Conservation (phyloP, 768 basidiomycete genomes). For the Leccinum subtestaceum region DNA sequence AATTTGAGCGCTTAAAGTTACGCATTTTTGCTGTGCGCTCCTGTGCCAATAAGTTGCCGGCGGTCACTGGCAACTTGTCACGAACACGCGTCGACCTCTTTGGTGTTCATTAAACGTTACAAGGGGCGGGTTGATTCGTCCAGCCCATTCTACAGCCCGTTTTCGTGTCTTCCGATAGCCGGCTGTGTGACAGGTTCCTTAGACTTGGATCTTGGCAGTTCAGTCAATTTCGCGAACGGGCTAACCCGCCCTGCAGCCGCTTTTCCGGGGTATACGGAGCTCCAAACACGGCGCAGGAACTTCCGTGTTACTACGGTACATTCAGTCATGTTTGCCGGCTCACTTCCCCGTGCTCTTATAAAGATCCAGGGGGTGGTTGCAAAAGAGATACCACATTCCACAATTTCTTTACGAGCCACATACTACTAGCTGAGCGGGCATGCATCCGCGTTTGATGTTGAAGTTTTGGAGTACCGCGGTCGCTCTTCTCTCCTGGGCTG, state of each 20-base stretch:
- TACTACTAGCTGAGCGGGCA: not conserved
- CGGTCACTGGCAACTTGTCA: too few species aligned
- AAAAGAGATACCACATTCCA: not conserved
- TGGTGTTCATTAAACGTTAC: too few species aligned
- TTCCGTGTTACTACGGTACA: not conserved
- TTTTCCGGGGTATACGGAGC: not conserved
- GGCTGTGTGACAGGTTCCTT: not conserved
- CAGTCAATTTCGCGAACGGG: not conserved
- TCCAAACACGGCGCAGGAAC: not conserved
- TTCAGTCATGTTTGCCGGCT: not conserved
- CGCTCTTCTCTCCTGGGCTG: slow-evolving; percentile 7
- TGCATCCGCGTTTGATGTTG: slow-evolving; percentile 8
- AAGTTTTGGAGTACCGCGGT: slow-evolving; percentile 1
- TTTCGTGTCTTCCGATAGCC: not conserved
- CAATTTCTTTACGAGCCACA: not conserved
- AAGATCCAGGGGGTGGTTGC: not conserved
- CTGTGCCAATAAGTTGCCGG: too few species aligned
- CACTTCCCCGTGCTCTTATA: not conserved
- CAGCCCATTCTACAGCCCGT: not conserved
- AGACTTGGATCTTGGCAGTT: not conserved
- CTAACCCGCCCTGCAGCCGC: not conserved
- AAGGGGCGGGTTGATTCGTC: not conserved
- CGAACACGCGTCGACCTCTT: too few species aligned
- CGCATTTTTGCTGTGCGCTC: not conserved
- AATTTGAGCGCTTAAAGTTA: not conserved